Evolutionary conservation across 2,329 filamentous ascomycete species (phyloP), one percentile per base, ranked within the genome.

Genomic region (Cercospora sp.): DNA sequence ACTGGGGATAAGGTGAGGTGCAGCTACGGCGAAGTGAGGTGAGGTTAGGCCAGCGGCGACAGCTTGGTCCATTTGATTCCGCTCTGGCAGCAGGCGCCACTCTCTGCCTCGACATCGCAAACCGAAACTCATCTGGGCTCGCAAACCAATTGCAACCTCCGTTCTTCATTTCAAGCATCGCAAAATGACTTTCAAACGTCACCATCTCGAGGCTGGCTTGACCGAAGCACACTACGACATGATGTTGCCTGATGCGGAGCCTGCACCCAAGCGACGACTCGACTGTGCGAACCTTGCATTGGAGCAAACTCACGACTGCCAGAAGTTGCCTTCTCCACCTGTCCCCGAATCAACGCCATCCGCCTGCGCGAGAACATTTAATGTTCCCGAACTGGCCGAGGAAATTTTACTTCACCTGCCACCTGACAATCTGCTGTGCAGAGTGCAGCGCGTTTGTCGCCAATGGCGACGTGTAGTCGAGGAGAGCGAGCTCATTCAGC

Each of bases 331-430:
- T 8, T 6, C 7, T 45, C 21, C 13, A 4, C 37, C 59, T 18
- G 6, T 21, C 9, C 60, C 6, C 3, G 37, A 21, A 16, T 13
- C 45, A 30, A 16, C 32, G 8, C 18, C 62, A 21, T 3, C 37
- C 12, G 18, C 51, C 13, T 55, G 30, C 24, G 3, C 3, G 16
- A 37, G 18, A 8, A 64, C 61, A 1, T 71, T 71, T 40, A 57
- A 6, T 7, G 53, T 65, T 63, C 28, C 45, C 8, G 67, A 71
- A 21, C 24, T 68, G 12, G 59, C 62, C 5, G 66, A 68, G 28
- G 21, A 61, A 3, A 70, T 68, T 21, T 24, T 70, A 0, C 60
- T 70, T 10, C 34, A 72, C 4, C 49, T 68, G 7, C 61, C 61
- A 4, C 34, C 65, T 2, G 37, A 67, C 12, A 61, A 66, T 21